These are phyloP conservation scores for Ceratocystis alfenasii DNA, from an alignment of 2,329 filamentous ascomycete genomes.

Conservation along the genomic window DNA sequence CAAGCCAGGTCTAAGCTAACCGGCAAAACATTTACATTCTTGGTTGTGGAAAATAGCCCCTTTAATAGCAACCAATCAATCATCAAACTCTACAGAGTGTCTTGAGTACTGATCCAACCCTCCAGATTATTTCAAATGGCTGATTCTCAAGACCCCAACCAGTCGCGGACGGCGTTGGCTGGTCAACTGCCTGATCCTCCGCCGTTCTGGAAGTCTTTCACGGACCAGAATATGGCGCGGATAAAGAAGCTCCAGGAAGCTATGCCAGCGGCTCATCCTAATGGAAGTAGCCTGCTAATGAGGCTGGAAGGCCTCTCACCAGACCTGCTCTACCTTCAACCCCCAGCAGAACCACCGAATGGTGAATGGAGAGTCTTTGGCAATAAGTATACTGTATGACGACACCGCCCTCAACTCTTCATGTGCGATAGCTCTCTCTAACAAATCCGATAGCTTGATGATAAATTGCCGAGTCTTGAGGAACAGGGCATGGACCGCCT, in stretches of 20 bases:
- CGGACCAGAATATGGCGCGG: slow-evolving; percentile 55
- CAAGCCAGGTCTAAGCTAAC: no score
- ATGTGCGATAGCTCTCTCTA: background rate
- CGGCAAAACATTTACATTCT: no score
- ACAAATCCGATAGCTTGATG: slow-evolving; percentile 36
- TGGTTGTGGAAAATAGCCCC: no score
- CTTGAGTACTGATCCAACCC: background rate
- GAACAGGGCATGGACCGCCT: slow-evolving; percentile 61
- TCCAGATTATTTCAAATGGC: slow-evolving; percentile 39
- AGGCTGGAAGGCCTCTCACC: slow-evolving; percentile 43
- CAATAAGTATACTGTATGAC: slow-evolving; percentile 44
- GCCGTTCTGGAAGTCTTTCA: slow-evolving; percentile 83
- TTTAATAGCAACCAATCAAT: no score
- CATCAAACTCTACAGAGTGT: no score
- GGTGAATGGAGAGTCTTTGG: slow-evolving; percentile 68
- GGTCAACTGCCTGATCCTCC: slow-evolving; percentile 77
- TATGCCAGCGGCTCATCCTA: background rate
- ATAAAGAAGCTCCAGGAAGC: slow-evolving; percentile 35
- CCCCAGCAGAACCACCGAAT: slow-evolving; percentile 59
- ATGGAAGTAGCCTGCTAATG: background rate
- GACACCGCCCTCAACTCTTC: slow-evolving; percentile 18
- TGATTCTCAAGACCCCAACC: slow-evolving; percentile 35
- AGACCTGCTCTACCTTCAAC: slow-evolving; percentile 66
- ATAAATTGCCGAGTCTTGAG: slow-evolving; percentile 54
- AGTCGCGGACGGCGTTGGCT: slow-evolving; percentile 36